These are phyloP conservation scores for Fusarium heterosporum DNA, from an alignment of 2,329 filamentous ascomycete species.

Conservation along the genomic window DNA sequence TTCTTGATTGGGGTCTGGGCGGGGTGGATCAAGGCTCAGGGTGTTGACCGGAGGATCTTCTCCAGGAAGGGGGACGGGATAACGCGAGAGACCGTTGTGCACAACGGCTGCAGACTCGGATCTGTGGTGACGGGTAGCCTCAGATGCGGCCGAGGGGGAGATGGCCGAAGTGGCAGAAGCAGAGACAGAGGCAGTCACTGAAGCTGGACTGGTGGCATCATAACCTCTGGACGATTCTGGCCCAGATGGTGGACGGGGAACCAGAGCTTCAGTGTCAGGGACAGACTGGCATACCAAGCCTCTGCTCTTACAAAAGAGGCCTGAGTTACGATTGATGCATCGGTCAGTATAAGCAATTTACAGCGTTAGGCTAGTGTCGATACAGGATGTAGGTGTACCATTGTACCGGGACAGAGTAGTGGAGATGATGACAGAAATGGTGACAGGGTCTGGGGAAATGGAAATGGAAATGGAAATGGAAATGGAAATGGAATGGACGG, in stretches of 20 bases:
- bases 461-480: not conserved
- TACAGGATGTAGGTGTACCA: not conserved
- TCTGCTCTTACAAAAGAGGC: conserved; percentile 52
- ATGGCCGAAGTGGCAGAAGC: conserved; percentile 28
- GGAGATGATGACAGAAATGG: not conserved
- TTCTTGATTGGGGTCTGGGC: conserved; percentile 10
- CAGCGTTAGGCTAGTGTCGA: not conserved
- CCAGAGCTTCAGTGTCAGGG: conserved; percentile 32
- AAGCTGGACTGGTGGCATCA: conserved; percentile 21
- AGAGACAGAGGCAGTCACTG: conserved; percentile 20
- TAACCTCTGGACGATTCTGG: conserved; percentile 12
- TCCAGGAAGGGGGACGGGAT: conserved; percentile 16
- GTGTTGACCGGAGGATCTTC: not conserved
- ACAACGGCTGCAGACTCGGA: conserved; percentile 41
- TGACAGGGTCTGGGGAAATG: not conserved
- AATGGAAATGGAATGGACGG: not conserved
- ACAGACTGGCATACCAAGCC: conserved; percentile 51
- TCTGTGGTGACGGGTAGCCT: conserved; percentile 15
- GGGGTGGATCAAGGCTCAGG: conserved; percentile 16
- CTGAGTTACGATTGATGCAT: conserved; percentile 34
- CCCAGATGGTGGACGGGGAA: conserved; percentile 2
- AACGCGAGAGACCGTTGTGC: conserved; percentile 43
- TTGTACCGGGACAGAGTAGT: not conserved
- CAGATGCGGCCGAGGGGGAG: conserved; percentile 26
- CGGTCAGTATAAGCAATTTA: conserved; percentile 22